A percentile compares a stretch with the other conserved stretches of the same genome.
phyloP scores from a whole-genome alignment of 2,329 filamentous ascomycete genomes.

The Xylariaceae sp. region DNA sequence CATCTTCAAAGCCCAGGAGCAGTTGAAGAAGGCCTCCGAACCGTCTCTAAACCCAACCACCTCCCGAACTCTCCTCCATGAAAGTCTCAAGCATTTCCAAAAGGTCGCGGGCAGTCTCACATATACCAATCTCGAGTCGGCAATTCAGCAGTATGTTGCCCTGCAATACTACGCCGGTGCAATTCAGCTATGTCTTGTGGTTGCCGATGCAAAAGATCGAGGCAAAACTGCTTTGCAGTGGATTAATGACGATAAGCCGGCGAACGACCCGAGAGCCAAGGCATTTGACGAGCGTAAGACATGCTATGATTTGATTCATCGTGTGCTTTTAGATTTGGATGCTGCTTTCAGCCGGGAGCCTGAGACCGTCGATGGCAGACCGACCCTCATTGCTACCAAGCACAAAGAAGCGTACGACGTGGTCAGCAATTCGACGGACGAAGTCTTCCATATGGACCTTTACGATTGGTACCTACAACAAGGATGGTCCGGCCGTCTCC shows the following conservation, averaged over 20 bases:
- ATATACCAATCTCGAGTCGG: conserved; percentile 72
- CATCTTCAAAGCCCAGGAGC: conserved; percentile 97
- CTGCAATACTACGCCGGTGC: conserved; percentile 92
- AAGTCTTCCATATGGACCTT: conserved; percentile 93
- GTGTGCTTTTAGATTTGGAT: conserved; percentile 76
- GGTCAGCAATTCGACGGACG: conserved; percentile 81
- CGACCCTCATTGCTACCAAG: conserved; percentile 72
- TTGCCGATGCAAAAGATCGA: conserved; percentile 80
- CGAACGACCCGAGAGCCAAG: conserved; percentile 63
- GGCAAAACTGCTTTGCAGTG: conserved; percentile 81
- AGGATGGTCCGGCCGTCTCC: conserved; percentile 78
- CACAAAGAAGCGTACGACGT: conserved; percentile 85
- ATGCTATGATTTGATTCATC: conserved; percentile 85
- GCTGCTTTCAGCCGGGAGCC: conserved; percentile 63
- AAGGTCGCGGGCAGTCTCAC: conserved; percentile 82
- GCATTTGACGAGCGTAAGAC: conserved; percentile 68
- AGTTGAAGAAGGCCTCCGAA: conserved; percentile 83
- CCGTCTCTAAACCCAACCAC: conserved; percentile 69
- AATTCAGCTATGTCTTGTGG: conserved; percentile 78
- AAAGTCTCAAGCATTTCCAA: conserved; percentile 83
- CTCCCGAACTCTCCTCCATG: conserved; percentile 76
- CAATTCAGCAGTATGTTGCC: conserved; percentile 72
- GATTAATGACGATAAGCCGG: conserved; percentile 78
- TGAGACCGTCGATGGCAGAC: conserved; percentile 71
- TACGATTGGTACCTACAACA: conserved; percentile 95